Conservation (phyloP, 306 rosid genomes). For the Canavalia ensiformis region DNA sequence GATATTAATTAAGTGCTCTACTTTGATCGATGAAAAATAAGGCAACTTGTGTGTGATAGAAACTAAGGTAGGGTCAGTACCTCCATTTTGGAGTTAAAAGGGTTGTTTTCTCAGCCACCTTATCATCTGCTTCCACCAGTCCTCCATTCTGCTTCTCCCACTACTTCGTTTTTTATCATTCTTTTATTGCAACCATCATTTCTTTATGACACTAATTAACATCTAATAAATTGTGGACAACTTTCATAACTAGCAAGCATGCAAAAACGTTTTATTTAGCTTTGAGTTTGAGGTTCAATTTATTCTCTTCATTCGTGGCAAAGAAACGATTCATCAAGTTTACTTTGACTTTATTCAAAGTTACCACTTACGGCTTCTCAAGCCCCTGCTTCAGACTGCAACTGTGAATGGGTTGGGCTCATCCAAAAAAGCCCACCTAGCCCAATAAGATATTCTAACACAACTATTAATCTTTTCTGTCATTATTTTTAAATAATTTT, state of each 20-base stretch:
- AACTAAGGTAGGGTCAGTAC: conserved; percentile 60
- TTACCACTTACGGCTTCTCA: neutral
- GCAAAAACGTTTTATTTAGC: conserved; percentile 38
- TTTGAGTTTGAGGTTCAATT: conserved; percentile 18
- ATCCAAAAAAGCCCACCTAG: neutral
- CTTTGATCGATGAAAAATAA: conserved; percentile 51
- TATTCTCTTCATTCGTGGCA: neutral
- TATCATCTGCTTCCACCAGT: conserved; percentile 56
- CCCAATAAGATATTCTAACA: conserved; percentile 10
- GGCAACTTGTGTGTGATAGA: conserved; percentile 56
- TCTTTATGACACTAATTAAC: conserved; percentile 24
- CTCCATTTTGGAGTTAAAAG: conserved; percentile 41
- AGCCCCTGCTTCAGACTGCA: neutral
- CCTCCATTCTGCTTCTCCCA: conserved; percentile 61
- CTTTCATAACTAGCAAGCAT: conserved; percentile 6
- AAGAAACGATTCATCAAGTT: neutral
- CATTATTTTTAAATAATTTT: neutral
- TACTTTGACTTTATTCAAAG: neutral
- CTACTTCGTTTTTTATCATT: conserved; percentile 52
- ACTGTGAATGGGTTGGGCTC: neutral
- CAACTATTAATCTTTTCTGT: neutral
- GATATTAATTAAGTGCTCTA: conserved; percentile 56
- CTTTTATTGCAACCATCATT: conserved; percentile 52
- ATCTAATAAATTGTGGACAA: conserved; percentile 23
- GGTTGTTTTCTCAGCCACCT: conserved; percentile 54